These are phyloP conservation scores for Fusarium compactum DNA, from an alignment of 2,329 filamentous ascomycete genomes.

Conservation along the genomic window DNA sequence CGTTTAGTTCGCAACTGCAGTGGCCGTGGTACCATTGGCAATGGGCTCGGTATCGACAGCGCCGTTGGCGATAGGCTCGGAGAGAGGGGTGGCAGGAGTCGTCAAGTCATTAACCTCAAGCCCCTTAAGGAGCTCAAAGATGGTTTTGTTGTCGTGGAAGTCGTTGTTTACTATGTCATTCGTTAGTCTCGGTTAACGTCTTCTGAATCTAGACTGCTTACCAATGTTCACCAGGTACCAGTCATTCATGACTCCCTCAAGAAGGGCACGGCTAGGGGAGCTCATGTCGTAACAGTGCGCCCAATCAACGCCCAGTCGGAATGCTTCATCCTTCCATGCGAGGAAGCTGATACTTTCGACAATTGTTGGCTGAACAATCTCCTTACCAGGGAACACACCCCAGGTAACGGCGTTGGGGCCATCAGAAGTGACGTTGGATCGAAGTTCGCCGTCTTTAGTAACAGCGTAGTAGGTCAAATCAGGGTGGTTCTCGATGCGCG, in stretches of 20 bases:
- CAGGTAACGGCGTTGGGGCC: conserved; percentile 98
- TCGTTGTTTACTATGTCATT: conserved; percentile 85
- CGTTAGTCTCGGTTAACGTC: conserved; percentile 8
- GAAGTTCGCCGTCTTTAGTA: conserved; percentile 82
- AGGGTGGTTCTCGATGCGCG: conserved; percentile 79
- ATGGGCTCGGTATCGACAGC: conserved; percentile 15
- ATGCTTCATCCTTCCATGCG: conserved; percentile 98
- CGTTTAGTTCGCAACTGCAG: conserved; percentile 33
- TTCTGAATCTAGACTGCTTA: conserved; percentile 58
- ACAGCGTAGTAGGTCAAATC: conserved; percentile 96
- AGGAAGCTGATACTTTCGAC: conserved; percentile 98
- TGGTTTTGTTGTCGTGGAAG: conserved; percentile 84
- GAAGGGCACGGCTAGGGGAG: conserved; percentile 81
- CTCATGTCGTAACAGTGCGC: conserved; percentile 85
- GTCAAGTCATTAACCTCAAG: conserved; percentile 77
- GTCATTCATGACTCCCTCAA: conserved; percentile 85
- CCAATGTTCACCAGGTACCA: conserved; percentile 98
- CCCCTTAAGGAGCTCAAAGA: conserved; percentile 88
- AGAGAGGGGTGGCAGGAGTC: conserved; percentile 46
- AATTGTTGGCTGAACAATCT: conserved; percentile 99
- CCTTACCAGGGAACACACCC: conserved; percentile 98
- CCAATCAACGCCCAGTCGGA: conserved; percentile 92
- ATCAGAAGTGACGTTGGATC: conserved; percentile 85
- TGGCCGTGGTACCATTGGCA: conserved; percentile 23
- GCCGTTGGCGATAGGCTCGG: conserved; percentile 39